phyloP scores from a whole-genome alignment of 352 stramenopile genomes.

The Pythium folliculosum region DNA sequence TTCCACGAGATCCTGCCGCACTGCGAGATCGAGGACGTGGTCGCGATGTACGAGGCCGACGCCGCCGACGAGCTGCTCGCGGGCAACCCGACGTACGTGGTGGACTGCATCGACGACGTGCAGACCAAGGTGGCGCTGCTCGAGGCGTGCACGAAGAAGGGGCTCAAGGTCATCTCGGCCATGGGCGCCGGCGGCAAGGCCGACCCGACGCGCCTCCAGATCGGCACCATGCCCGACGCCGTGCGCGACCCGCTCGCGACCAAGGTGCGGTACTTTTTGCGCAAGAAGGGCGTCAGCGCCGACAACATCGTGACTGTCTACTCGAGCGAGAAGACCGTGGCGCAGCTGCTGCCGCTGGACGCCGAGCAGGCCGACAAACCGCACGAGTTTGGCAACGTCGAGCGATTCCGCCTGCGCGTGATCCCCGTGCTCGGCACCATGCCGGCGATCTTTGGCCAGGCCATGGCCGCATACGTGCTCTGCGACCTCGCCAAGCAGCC shows the following conservation, averaged over 20 bases:
- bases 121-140: constrained; percentile 97
- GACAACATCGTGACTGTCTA: constrained; percentile 88
- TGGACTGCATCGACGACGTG: constrained; percentile 99
- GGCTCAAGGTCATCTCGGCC: constrained; percentile 82
- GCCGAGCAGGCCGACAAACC: constrained; percentile 88
- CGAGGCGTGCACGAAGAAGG: constrained; percentile 82
- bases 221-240: constrained; percentile 94
- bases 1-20: constrained; percentile 71
- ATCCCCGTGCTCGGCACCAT: constrained; percentile 94
- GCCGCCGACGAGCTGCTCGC: constrained; percentile 83
- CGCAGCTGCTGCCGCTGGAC: constrained; percentile 94
- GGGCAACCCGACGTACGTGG: constrained; percentile 90
- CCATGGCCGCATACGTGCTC: constrained; percentile 94
- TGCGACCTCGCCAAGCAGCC: constrained; percentile 92
- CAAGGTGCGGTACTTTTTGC: constrained; percentile 95
- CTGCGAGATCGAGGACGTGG: constrained; percentile 85
- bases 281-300: constrained; percentile 74
- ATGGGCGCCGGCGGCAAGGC: constrained; percentile 94
- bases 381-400: constrained; percentile 94
- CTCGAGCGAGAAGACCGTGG: constrained; percentile 96
- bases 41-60: constrained; percentile 90
- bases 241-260: constrained; percentile 94
- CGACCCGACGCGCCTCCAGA: constrained; percentile 96
- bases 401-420: constrained; percentile 96
- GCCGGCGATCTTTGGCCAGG: constrained; percentile 97